These are phyloP conservation scores for Thielaviopsis populi DNA, from an alignment of 2,329 filamentous ascomycete species.

Conservation along the genomic window DNA sequence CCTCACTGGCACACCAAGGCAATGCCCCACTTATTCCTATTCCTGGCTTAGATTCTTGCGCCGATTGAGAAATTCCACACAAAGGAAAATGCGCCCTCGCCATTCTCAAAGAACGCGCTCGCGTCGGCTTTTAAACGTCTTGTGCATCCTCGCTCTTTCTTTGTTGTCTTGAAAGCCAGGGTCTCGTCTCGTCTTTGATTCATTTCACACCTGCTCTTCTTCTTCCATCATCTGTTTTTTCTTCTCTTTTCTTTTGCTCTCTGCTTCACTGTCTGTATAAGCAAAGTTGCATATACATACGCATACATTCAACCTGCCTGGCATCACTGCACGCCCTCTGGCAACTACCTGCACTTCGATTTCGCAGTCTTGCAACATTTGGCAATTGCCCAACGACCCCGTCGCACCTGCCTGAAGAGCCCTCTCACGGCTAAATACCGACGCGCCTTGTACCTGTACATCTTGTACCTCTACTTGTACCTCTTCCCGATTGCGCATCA, in stretches of 20 bases:
- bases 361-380: neutral
- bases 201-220: neutral
- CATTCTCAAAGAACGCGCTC: conserved; percentile 12
- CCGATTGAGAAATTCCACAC: conserved; percentile 9
- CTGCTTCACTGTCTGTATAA: neutral
- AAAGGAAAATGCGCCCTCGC: neutral
- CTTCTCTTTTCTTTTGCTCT: neutral
- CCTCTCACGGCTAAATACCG: neutral
- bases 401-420: neutral
- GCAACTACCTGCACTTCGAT: neutral
- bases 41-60: conserved; percentile 11
- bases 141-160: neutral
- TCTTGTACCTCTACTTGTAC: neutral
- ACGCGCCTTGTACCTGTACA: neutral
- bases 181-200: conserved; percentile 3
- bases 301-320: neutral
- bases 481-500: neutral
- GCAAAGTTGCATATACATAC: neutral
- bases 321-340: neutral
- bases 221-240: neutral
- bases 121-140: conserved; percentile 4
- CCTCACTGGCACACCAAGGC: neutral
- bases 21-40: conserved; percentile 11
- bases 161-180: neutral
- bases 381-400: neutral